Conservation (phyloP, 768 basidiomycete species). For the Russula olivacea region DNA sequence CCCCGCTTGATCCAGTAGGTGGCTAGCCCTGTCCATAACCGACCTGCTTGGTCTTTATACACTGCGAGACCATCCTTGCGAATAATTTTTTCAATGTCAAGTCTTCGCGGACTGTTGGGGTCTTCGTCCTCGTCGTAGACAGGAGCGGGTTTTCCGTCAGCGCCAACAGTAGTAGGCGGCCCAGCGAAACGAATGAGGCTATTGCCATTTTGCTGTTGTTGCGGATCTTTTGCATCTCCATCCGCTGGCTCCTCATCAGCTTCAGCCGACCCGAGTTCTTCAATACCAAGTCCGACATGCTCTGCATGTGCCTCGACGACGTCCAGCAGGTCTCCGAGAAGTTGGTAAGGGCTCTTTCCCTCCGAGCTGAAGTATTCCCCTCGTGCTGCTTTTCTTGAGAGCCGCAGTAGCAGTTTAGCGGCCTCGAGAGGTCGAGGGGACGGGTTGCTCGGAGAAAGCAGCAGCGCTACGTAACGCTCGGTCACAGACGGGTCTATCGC, state of each 20-base stretch:
- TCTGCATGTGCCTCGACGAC: conserved; percentile 87
- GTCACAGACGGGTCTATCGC: conserved; percentile 74
- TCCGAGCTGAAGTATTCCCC: conserved; percentile 85
- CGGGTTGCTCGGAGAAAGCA: conserved; percentile 55
- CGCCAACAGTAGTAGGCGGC: conserved; percentile 47
- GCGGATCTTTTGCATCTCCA: conserved; percentile 43
- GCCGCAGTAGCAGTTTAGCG: conserved; percentile 78
- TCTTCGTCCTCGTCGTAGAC: conserved; percentile 82
- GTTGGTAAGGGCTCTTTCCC: conserved; percentile 92
- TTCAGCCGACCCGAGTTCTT: conserved; percentile 37
- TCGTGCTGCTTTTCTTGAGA: conserved; percentile 77
- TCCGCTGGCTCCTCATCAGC: conserved; percentile 51
- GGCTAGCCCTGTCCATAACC: conserved; percentile 91
- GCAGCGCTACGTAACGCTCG: conserved; percentile 66
- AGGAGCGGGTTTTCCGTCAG: conserved; percentile 45
- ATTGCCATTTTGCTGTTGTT: neutral
- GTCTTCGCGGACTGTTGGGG: conserved; percentile 55
- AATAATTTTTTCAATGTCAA: conserved; percentile 86
- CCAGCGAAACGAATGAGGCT: conserved; percentile 66
- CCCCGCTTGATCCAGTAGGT: conserved; percentile 98
- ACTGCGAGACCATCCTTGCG: conserved; percentile 78
- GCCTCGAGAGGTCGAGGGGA: conserved; percentile 82
- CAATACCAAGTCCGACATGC: conserved; percentile 83
- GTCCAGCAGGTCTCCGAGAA: conserved; percentile 88
- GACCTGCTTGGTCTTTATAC: conserved; percentile 96